phyloP scores from a whole-genome alignment of 768 basidiomycete genomes.

The Agrocybe chaxingu region DNA sequence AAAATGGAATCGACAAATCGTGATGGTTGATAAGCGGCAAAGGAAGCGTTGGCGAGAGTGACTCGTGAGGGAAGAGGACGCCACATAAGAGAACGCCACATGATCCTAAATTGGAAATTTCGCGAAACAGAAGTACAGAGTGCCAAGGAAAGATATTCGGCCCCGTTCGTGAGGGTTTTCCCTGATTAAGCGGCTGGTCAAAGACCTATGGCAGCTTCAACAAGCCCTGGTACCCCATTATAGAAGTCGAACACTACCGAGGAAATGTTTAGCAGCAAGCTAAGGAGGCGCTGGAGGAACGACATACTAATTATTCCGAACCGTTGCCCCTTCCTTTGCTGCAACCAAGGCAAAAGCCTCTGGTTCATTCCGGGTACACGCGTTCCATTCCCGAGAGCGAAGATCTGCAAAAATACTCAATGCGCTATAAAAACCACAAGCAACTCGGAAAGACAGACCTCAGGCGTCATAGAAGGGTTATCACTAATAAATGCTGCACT shows the following conservation, averaged over 20 bases:
- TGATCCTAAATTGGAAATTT: too few species aligned
- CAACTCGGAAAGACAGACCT: slow-evolving; percentile 17
- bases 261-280: not conserved
- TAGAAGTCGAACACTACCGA: slow-evolving; percentile 46
- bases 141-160: too few species aligned
- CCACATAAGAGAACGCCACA: too few species aligned
- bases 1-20: too few species aligned
- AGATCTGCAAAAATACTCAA: slow-evolving; percentile 25
- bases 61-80: too few species aligned
- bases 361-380: slow-evolving; percentile 39
- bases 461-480: slow-evolving; percentile 30
- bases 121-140: too few species aligned
- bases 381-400: slow-evolving; percentile 40
- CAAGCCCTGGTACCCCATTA: slow-evolving; percentile 40
- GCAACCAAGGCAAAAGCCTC: slow-evolving; percentile 39
- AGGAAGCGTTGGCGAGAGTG: too few species aligned
- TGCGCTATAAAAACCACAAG: not conserved
- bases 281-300: not conserved
- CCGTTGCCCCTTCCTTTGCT: slow-evolving; percentile 37
- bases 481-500: slow-evolving; percentile 38
- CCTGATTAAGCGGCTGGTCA: not conserved
- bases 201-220: slow-evolving; percentile 43
- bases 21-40: too few species aligned
- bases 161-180: too few species aligned
- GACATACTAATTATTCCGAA: slow-evolving; percentile 46